phyloP scores from a whole-genome alignment of 139 green algal genomes.

The Coelastrella sp. region DNA sequence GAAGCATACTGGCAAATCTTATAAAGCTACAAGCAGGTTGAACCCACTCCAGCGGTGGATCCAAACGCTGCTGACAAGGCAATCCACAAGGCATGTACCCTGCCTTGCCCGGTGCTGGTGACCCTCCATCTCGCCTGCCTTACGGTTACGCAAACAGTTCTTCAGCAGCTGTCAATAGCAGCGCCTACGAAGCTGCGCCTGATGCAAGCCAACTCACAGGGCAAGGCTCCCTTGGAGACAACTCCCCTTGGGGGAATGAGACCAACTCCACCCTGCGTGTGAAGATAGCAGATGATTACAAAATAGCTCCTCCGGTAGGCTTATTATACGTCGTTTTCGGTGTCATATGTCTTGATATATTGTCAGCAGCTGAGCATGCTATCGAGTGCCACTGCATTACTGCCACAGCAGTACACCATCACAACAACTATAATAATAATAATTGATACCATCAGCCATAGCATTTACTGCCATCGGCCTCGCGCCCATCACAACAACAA shows the following conservation, averaged over 20 bases:
- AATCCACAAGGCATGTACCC: conserved; percentile 19
- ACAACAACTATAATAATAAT: no score
- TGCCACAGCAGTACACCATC: not conserved
- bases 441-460: no score
- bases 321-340: not conserved
- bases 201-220: not conserved
- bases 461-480: no score
- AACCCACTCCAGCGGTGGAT: no score
- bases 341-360: not conserved
- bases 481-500: no score
- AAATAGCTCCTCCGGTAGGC: conserved; percentile 34
- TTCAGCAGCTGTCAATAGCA: not conserved
- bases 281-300: conserved; percentile 50
- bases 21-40: no score
- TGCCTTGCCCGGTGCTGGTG: not conserved
- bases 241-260: conserved; percentile 36
- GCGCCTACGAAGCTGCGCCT: not conserved
- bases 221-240: conserved; percentile 4
- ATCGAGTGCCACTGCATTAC: not conserved
- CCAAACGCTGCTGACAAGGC: no score
- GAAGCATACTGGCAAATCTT: no score
- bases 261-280: conserved; percentile 36
- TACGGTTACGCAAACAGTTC: conserved; percentile 8
- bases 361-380: not conserved
- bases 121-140: not conserved